Evolutionary conservation across 495 filamentous ascomycete species (phyloP), one percentile per base, ranked within the genome.

Genomic region (Pseudomonodictys pantanalensis): DNA sequence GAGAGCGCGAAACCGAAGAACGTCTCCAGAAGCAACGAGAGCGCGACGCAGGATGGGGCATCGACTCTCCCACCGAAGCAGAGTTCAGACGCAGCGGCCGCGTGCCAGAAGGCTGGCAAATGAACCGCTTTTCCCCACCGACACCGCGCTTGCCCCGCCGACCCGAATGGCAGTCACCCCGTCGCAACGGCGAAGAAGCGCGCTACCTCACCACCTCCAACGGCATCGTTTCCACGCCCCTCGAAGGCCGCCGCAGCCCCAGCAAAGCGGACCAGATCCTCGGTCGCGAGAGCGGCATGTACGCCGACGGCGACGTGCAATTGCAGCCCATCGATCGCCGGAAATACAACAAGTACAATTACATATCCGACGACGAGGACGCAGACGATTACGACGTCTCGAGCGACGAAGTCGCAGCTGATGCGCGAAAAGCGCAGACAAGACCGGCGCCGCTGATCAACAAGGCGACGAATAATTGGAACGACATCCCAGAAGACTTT

Each of bases 401-500:
- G 17, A 68, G 67, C 50, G 64, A 68, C 51, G 68, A 71, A 50
- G 70, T 58, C 11, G 49, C 54, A 5, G 54, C 63, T 29, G 33
- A 50, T 8, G 48, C 52, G 52, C 11, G 60, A 43, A 58, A 26
- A 56, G 32, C 44, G 61, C 46, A n/a, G n/a, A n/a, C 48, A 39
- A 58, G 54, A 24, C 52, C 60, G 12, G 3, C 29, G 11, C 52
- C 60, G 3, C 28, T 7, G 46, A 22, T 28, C 22, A 59, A n/a
- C n/a, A n/a, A 55, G 53, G 42, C n/a, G 3, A 66, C 60, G 2
- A 55, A 56, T 56, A 66, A 69, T 47, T 73, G 70, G 71, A 73
- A 73, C 51, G 71, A 73, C 52, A 58, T 73, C 10, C 71, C 71
- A 2, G 70, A 68, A 8, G 71, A 69, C 38, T 70, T 72, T 57